phyloP scores from a whole-genome alignment of 2,329 filamentous ascomycete species.

The Microdochium paspali region DNA sequence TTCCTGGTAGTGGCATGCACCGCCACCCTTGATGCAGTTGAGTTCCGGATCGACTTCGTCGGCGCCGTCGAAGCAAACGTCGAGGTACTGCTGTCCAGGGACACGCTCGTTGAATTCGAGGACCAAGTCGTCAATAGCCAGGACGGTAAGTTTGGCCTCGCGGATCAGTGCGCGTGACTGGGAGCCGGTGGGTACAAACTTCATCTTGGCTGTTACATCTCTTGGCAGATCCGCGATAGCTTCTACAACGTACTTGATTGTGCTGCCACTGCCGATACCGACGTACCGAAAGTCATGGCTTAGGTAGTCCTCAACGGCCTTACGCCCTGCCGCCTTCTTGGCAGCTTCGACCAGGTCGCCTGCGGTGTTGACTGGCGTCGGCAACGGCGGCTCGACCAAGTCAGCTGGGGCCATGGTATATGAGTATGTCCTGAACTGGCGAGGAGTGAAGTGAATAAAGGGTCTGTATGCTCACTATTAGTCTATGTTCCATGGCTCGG shows the following conservation, averaged over 20 bases:
- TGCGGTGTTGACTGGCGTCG: constrained; percentile 1
- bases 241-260: constrained; percentile 78
- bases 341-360: constrained; percentile 53
- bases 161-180: constrained; percentile 84
- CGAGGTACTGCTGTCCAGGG: constrained; percentile 49
- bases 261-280: constrained; percentile 76
- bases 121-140: constrained; percentile 69
- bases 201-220: constrained; percentile 51
- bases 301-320: constrained; percentile 67
- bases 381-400: neutral
- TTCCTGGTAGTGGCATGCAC: constrained; percentile 96
- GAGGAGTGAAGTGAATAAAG: neutral
- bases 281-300: constrained; percentile 79
- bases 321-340: constrained; percentile 66
- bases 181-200: constrained; percentile 86
- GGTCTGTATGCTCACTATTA: neutral
- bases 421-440: neutral
- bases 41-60: constrained; percentile 93
- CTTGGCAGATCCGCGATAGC: constrained; percentile 58
- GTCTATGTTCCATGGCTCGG: neutral
- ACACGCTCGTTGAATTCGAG: constrained; percentile 31
- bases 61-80: constrained; percentile 91
- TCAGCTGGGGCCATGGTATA: neutral
- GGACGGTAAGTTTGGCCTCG: constrained; percentile 64
- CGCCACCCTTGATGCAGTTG: constrained; percentile 96